Conservation (phyloP, 805 yeast genomes). For the Wickerhamiella siamensis region DNA sequence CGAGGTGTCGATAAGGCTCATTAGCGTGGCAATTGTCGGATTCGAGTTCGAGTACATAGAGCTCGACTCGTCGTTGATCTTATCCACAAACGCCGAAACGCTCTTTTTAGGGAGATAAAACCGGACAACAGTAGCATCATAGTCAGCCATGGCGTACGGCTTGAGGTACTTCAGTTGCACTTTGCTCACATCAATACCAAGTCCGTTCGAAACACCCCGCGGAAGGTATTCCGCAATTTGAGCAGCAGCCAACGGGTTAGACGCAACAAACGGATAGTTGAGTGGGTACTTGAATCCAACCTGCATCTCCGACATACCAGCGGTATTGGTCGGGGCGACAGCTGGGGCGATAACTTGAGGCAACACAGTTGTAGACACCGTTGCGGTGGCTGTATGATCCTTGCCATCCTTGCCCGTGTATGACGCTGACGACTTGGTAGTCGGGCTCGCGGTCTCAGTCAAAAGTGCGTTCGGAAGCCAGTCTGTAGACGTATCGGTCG, state of each 20-base stretch:
- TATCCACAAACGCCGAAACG: constrained; percentile 35
- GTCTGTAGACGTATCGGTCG: constrained; percentile 15
- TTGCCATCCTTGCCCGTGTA: constrained; percentile 16
- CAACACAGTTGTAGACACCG: constrained; percentile 20
- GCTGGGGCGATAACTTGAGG: constrained; percentile 74
- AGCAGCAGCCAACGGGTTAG: constrained; percentile 60
- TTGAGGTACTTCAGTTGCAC: constrained; percentile 54
- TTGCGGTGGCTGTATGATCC: constrained; percentile 13
- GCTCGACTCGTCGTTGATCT: constrained; percentile 40
- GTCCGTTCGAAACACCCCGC: constrained; percentile 49
- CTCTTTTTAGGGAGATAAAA: constrained; percentile 57
- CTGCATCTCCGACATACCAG: constrained; percentile 44
- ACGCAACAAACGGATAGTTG: constrained; percentile 73
- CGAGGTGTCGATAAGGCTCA: constrained; percentile 55
- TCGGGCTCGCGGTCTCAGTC: constrained; percentile 23
- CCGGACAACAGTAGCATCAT: constrained; percentile 78
- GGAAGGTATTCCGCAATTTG: constrained; percentile 81
- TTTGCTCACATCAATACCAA: constrained; percentile 28
- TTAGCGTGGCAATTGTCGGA: constrained; percentile 40
- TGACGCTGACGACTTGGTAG: constrained; percentile 18
- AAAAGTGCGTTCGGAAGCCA: constrained; percentile 36
- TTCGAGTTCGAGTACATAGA: constrained; percentile 45
- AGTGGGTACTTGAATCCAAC: constrained; percentile 67
- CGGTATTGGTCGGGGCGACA: constrained; percentile 20
- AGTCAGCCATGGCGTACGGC: constrained; percentile 46